These are phyloP conservation scores for Lachancea lanzarotensis DNA, from an alignment of 805 yeast genomes.

Conservation along the genomic window DNA sequence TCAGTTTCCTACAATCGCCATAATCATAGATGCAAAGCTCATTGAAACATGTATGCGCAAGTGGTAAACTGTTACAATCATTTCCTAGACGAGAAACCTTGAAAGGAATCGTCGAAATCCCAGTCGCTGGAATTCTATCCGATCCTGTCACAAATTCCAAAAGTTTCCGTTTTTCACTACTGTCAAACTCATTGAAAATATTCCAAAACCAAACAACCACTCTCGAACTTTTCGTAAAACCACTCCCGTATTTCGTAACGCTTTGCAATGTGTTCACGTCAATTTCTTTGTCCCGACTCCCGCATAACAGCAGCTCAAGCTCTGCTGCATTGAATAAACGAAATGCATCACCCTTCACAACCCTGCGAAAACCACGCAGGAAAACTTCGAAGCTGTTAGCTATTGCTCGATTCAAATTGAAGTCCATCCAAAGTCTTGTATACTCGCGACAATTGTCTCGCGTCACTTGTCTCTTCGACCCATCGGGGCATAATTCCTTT, in stretches of 20 bases:
- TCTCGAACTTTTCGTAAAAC: constrained; percentile 36
- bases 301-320: constrained; percentile 70
- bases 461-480: constrained; percentile 50
- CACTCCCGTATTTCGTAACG: constrained; percentile 69
- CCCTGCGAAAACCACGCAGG: constrained; percentile 63
- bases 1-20: constrained; percentile 45
- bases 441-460: constrained; percentile 51
- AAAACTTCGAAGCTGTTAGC: constrained; percentile 50
- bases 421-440: constrained; percentile 55
- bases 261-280: constrained; percentile 64
- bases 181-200: constrained; percentile 44
- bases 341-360: constrained; percentile 68
- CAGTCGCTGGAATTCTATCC: constrained; percentile 89
- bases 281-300: constrained; percentile 50
- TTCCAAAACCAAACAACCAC: constrained; percentile 86
- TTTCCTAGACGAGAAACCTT: constrained; percentile 53
- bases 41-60: constrained; percentile 93
- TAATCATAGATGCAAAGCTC: constrained; percentile 76
- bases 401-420: constrained; percentile 52
- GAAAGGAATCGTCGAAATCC: constrained; percentile 67
- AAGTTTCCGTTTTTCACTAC: constrained; percentile 51
- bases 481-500: constrained; percentile 48
- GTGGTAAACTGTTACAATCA: constrained; percentile 49
- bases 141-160: constrained; percentile 82
- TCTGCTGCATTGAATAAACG: constrained; percentile 76